Base-by-base conservation (phyloP, 176 grass and related monocot genomes). In the Melocanna baccifera region DNA sequence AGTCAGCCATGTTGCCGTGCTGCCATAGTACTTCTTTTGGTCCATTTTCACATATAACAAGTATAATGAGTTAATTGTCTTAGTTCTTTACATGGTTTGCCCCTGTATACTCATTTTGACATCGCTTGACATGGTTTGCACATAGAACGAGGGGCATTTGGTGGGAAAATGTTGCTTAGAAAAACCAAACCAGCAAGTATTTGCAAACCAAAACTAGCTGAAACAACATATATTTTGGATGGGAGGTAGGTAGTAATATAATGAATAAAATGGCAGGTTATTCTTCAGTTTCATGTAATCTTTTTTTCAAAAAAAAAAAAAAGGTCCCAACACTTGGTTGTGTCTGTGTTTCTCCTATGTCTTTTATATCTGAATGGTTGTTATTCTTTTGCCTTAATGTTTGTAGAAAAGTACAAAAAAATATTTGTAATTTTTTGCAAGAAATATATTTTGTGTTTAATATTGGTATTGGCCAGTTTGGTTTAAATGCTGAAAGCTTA, bases 11-110 rank as follows among this genome's bases (percentile, higher is more conserved):
- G 37, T 37, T 47, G 16, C 19, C 19, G 8, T 72, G 15, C 53
- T 63, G 16, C 16, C 5, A 56, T 83, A 18, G 8, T 51, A 51
- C 5, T 48, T 83, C 55, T 52, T 56, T 4, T 57, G 8, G 66
- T 65, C 40, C 41, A 61, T 1, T 59, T 77, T 77, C 29, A 77
- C 57, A 59, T 83, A 40, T 67, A 76, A 69, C 12, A 16, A 73
- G 7, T 25, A 12, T 59, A 83, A 68, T 9, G 48, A 58, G 39
- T 43, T 81, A 18, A 18, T 13, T 76, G 10, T 52, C 4, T 70
- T 69, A 29, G 2, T 77, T 42, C 10, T 77, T 67, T 50, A 12
- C 29, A 52, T 71, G 10, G 11, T 77, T 70, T 77, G 5, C 10
- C n/a, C 18, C 36, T 62, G 18, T 20, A 66, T 79, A 28, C 40